Percentiles rank a stretch among this genome's conserved stretches.
Evolutionary conservation across 331 rosid species (phyloP).

Genomic region (Acacia concinna): DNA sequence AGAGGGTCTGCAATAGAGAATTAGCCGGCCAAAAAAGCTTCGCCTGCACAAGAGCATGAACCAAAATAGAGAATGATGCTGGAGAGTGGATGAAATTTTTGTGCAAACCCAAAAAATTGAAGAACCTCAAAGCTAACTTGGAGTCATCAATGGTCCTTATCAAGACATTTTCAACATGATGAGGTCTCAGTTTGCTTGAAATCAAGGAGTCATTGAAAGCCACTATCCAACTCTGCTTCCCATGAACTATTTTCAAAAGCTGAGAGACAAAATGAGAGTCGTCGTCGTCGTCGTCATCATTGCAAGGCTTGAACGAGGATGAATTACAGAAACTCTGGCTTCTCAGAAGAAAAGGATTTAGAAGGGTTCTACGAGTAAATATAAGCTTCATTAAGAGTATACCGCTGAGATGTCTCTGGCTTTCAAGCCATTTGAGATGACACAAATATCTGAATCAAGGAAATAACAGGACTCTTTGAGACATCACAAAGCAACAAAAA

Average conservation of each 20-base stretch:
- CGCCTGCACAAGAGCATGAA: constrained; percentile 63
- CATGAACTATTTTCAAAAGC: constrained; percentile 65
- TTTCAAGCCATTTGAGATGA: constrained; percentile 9
- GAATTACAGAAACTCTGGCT: constrained; percentile 32
- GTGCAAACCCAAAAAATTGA: constrained; percentile 86
- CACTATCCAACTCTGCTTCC: constrained; percentile 71
- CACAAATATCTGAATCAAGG: background rate
- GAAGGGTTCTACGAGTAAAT: constrained; percentile 23
- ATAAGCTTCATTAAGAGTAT: constrained; percentile 40
- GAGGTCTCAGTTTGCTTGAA: constrained; percentile 53
- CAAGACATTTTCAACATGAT: constrained; percentile 69
- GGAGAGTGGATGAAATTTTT: constrained; percentile 66
- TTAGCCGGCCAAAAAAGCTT: constrained; percentile 75
- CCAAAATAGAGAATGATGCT: constrained; percentile 69
- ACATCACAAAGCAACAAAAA: background rate
- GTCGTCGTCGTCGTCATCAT: constrained; percentile 48
- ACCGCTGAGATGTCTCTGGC: background rate
- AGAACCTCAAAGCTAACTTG: constrained; percentile 82
- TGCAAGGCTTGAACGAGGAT: constrained; percentile 20
- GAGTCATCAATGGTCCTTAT: constrained; percentile 55
- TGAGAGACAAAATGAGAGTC: constrained; percentile 52
- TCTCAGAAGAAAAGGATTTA: constrained; percentile 22
- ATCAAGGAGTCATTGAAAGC: constrained; percentile 58
- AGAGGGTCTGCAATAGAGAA: constrained; percentile 78
- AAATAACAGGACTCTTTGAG: background rate